A percentile compares a stretch with the other conserved stretches of the same genome.
Evolutionary conservation across 1,284 basidiomycete species (phyloP).

Genomic region (Tilletia caries): DNA sequence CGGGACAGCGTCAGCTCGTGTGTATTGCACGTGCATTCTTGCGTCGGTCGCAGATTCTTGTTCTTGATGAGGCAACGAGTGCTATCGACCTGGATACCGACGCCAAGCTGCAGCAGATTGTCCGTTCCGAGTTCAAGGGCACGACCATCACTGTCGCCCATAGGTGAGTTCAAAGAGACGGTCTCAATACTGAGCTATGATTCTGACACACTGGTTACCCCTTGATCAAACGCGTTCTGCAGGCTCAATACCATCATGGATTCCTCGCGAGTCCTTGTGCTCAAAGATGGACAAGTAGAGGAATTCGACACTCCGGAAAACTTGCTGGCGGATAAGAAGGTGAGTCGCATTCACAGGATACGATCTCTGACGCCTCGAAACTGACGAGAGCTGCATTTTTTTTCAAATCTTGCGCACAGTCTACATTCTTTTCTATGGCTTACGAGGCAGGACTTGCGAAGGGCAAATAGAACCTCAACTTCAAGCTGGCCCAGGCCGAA

Average conservation of each 20-base stretch:
- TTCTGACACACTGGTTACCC: constrained; percentile 47
- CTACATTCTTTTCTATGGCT: constrained; percentile 51
- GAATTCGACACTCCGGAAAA: constrained; percentile 71
- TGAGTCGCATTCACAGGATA: constrained; percentile 13
- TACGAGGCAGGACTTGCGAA: constrained; percentile 44
- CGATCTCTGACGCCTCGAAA: not conserved
- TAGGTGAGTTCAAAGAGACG: not conserved
- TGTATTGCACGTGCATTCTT: constrained; percentile 54
- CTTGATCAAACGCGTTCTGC: constrained; percentile 58
- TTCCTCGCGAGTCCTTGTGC: constrained; percentile 76
- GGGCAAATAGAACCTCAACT: constrained; percentile 1
- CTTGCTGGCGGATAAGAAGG: constrained; percentile 62
- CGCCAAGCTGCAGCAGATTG: constrained; percentile 75
- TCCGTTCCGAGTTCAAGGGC: constrained; percentile 59
- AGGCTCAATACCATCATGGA: constrained; percentile 89
- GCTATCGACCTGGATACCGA: constrained; percentile 81
- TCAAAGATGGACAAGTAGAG: constrained; percentile 71
- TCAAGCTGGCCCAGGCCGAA: too few species aligned
- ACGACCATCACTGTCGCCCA: constrained; percentile 40
- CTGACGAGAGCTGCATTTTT: not conserved
- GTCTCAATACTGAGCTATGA: not conserved
- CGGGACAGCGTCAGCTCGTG: constrained; percentile 68
- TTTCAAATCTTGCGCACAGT: not conserved
- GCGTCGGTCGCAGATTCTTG: constrained; percentile 70
- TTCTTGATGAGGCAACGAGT: constrained; percentile 75